These are phyloP conservation scores for Globisporangium irregulare DNA, from an alignment of 352 stramenopile species.

Conservation along the genomic window DNA sequence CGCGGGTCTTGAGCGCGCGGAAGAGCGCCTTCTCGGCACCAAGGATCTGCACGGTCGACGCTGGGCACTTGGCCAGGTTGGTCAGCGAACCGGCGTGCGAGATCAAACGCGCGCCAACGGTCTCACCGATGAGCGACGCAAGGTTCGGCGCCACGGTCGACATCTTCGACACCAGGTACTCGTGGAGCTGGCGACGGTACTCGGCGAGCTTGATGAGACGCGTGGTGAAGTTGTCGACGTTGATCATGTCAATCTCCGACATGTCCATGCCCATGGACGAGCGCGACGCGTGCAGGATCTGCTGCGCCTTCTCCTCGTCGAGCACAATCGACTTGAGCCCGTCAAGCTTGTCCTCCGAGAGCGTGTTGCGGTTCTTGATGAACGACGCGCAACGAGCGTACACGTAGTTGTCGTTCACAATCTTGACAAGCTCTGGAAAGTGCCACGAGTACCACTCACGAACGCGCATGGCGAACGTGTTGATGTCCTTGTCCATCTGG, in stretches of 20 bases:
- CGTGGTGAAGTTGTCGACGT: conserved; percentile 98
- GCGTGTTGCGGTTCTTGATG: conserved; percentile 92
- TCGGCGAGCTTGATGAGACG: conserved; percentile 98
- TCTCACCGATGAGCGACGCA: conserved; percentile 98
- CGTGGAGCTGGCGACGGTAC: conserved; percentile 95
- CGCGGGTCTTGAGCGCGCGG: conserved; percentile 99
- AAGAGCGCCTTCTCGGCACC: conserved; percentile 99
- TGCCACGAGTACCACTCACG: conserved; percentile 99
- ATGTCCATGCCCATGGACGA: conserved; percentile 99
- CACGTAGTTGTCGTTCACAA: conserved; percentile 99
- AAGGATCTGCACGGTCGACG: conserved; percentile 99
- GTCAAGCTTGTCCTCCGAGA: conserved; percentile 80
- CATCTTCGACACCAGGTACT: conserved; percentile 98
- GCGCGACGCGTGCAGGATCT: conserved; percentile 93
- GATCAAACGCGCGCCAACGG: conserved; percentile 98
- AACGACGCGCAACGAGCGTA: conserved; percentile 97
- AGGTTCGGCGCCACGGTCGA: conserved; percentile 98
- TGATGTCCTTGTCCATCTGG: conserved; percentile 99
- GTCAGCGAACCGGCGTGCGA: conserved; percentile 99
- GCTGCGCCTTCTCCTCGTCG: conserved; percentile 95
- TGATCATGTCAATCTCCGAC: conserved; percentile 99
- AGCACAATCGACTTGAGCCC: conserved; percentile 93
- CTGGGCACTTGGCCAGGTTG: conserved; percentile 99
- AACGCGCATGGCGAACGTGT: conserved; percentile 99
- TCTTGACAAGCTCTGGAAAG: conserved; percentile 99